Evolutionary conservation across 805 yeast genomes (phyloP), one percentile per base, ranked within the genome.

Genomic region (Wickerhamomyces rabaulensis): DNA sequence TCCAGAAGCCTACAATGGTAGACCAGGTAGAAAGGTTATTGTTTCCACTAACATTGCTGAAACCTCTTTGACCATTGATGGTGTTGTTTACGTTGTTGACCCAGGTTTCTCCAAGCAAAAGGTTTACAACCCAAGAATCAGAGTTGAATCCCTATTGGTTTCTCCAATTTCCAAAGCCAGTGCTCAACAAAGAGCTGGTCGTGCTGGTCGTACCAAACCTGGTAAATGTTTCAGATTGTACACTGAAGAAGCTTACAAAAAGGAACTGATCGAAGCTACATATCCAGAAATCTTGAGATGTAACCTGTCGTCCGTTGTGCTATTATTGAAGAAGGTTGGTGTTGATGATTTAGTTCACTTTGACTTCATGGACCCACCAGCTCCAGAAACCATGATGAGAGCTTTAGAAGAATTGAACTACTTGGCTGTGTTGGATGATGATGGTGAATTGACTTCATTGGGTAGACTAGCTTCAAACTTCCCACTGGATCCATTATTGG

Each of bases 341-440:
- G 78, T 92, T 53, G 96, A 94, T 63, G 98, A 92, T 69, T 78
- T 92, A 60, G 99, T 94, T 36, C 98, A 92, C 68, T 92, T 92
- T 62, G 99, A 94, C 65, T 92, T 94, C 63, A 92, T 92, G 96
- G 99, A 92, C 63, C 98, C 99, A 8, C 99, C 99, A 13, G 98
- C 98, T 3, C 99, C 99, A 9, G 99, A 92, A 67, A 94, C 99
- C 7, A 94, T 92, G 99, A 94, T 94, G 99, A 78, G 99, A 64
- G 98, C 98, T 0, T 72, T 92, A 52, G 99, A 92, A 66, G 99
- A 92, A 66, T 75, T 92, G 60, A 91, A 94, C 63, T 94, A 89
- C 63, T 72, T 92, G 51, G 83, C 85, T 20, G 94, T 97, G 70
- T 75, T 92, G 44, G 87, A 88, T 55, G 97, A 94, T 63, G 92